Conservation (phyloP, 75 land plant species). For the Larix kaempferi region DNA sequence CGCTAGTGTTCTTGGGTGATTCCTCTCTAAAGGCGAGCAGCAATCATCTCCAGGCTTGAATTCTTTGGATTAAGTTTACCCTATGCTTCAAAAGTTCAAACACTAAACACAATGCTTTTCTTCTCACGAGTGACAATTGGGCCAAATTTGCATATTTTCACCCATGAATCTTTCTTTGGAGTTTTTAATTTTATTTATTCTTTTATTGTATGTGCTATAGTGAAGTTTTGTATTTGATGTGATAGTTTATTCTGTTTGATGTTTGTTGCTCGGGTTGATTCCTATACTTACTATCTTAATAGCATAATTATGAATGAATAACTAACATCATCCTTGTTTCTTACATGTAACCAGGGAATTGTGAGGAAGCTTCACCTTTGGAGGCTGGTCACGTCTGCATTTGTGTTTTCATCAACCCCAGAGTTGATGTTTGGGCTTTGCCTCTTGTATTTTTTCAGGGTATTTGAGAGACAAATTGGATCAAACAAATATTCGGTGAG, state of each 20-base stretch:
- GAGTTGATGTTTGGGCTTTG: constrained; percentile 94
- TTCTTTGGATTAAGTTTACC: background rate
- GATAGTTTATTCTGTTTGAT: background rate
- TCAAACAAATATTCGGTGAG: constrained; percentile 95
- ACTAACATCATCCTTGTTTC: background rate
- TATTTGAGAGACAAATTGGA: constrained; percentile 98
- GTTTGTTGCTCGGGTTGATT: background rate
- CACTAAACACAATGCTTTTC: no score
- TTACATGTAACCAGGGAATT: constrained; percentile 50
- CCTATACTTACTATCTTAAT: background rate
- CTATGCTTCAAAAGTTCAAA: background rate
- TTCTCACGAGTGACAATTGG: no score
- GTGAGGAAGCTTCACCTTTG: constrained; percentile 59
- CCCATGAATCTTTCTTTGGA: background rate
- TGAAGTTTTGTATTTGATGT: background rate
- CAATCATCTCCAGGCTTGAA: background rate
- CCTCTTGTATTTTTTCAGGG: constrained; percentile 90
- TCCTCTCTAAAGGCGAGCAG: background rate
- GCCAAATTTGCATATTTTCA: background rate
- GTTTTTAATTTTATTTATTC: background rate
- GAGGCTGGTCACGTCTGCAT: constrained; percentile 70
- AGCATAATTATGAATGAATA: background rate
- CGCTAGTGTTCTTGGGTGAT: no score
- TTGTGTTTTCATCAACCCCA: constrained; percentile 91
- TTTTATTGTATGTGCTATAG: background rate